Base-by-base conservation (phyloP, 2,329 filamentous ascomycete species). In the Ophiostoma pallidulum region DNA sequence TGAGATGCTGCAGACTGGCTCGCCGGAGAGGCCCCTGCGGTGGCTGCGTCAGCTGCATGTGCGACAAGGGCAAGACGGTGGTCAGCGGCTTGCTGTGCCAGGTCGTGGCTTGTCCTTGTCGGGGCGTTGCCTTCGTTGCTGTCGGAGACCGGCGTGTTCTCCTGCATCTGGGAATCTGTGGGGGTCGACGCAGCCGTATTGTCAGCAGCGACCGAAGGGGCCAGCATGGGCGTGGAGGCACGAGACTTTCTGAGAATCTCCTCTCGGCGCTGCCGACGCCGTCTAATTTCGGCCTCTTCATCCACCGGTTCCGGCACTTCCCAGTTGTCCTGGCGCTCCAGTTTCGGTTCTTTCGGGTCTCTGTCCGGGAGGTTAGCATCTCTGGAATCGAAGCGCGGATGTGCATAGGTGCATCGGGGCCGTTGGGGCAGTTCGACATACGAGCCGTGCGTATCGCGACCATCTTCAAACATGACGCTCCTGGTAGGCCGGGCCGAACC, bases 241-340 rank as follows among this genome's bases (percentile, higher is more conserved):
- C 80, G 81, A 58, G 88, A 84, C 69, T 89, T 94, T 62, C 86
- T 84, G 61, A 88, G 78, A 54, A 94, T 84, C 54, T 87, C 86
- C 67, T 92, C 86, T 55, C 90, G 82, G 50, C 85, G 80, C 61
- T 84, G 88, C 24, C 89, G 84, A 47, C 90, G 84, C 58, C 88
- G 82, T 64, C 94, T 86, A 58, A 95, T 85, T 59, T 91, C 75
- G 56, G 85, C 82, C 53, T 84, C 85, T 68, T 94, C 86, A 62
- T 94, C 84, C 56, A 88, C 62, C n/a, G 76, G 72, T 56, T 80
- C 72, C 48, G 74, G 68, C 54, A 77, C 73, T 52, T 75, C 69
- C 54, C 66, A 70, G 52, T 76, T 62, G 53, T 66, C 63, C 54
- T 66, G 52, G 18, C 58, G 55, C n/a, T 54, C 48, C 7, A 41